Evolutionary conservation across 1,284 basidiomycete genomes (phyloP).

Genomic region (Coniferiporia weirii): DNA sequence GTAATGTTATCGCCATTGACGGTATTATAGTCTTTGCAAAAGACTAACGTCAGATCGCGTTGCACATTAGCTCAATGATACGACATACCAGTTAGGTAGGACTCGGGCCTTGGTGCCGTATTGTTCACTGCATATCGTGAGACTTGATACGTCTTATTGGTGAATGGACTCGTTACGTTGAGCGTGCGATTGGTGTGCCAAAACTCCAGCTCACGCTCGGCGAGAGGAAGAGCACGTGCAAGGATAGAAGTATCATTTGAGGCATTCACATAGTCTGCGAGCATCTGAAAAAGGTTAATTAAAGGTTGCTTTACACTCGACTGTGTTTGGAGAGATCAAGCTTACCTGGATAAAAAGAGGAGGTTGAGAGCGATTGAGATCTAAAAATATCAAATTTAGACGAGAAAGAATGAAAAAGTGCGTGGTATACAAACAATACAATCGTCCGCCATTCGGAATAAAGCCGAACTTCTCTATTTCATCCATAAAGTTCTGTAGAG

Average conservation of each 20-base stretch:
- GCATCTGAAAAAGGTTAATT: slow-evolving; percentile 42
- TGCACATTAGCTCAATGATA: not conserved
- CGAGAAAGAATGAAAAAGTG: slow-evolving; percentile 15
- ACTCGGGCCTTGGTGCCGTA: slow-evolving; percentile 86
- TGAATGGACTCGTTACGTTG: slow-evolving; percentile 70
- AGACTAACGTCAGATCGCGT: slow-evolving; percentile 14
- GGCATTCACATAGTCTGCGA: slow-evolving; percentile 55
- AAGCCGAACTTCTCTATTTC: slow-evolving; percentile 78
- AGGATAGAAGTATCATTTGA: slow-evolving; percentile 62
- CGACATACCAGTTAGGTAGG: slow-evolving; percentile 50
- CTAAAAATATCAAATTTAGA: slow-evolving; percentile 30
- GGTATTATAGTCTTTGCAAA: slow-evolving; percentile 66
- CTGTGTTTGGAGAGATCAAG: not conserved
- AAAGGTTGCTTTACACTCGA: not conserved
- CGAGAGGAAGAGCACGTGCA: slow-evolving; percentile 56
- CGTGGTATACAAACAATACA: slow-evolving; percentile 51
- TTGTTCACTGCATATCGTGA: slow-evolving; percentile 76
- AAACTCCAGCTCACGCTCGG: slow-evolving; percentile 77
- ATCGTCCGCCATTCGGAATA: slow-evolving; percentile 88
- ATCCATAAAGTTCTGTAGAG: slow-evolving; percentile 91
- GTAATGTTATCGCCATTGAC: slow-evolving; percentile 55
- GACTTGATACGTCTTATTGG: slow-evolving; percentile 59
- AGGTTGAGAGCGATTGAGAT: slow-evolving; percentile 87
- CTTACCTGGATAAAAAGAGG: slow-evolving; percentile 77
- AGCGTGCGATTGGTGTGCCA: slow-evolving; percentile 77